These are phyloP conservation scores for Soucietia sequanensis DNA, from an alignment of 805 yeast genomes.

Conservation along the genomic window DNA sequence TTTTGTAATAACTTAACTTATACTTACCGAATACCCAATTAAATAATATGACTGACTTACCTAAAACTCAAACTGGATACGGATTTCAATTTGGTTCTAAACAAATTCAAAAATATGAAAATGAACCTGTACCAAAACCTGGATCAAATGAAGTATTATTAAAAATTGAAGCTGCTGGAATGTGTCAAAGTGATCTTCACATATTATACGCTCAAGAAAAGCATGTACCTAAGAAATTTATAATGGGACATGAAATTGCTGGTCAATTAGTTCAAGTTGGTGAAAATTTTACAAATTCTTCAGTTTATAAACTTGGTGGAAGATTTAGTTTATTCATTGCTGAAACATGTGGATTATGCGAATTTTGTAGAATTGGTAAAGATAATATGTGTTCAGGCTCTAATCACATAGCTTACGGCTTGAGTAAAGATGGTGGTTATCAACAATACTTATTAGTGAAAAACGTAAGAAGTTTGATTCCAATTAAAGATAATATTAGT, in stretches of 20 bases:
- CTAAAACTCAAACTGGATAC: slow-evolving; percentile 29
- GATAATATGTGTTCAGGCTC: slow-evolving; percentile 29
- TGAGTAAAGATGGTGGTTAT: slow-evolving; percentile 40
- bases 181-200: slow-evolving; percentile 45
- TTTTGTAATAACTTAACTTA: no score
- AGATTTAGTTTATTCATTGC: slow-evolving; percentile 30
- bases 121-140: slow-evolving; percentile 32
- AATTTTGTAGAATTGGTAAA: slow-evolving; percentile 30
- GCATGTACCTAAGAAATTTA: slow-evolving; percentile 25
- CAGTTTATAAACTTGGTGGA: slow-evolving; percentile 25
- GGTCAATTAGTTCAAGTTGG: slow-evolving; percentile 37
- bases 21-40: no score
- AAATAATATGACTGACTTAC: no score
- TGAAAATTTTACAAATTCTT: slow-evolving; percentile 9
- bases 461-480: slow-evolving; percentile 34
- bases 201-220: slow-evolving; percentile 23
- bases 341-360: slow-evolving; percentile 35
- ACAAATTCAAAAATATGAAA: slow-evolving; percentile 23
- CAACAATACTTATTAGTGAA: slow-evolving; percentile 36
- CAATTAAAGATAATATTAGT: slow-evolving; percentile 39
- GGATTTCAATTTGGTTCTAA: slow-evolving; percentile 30
- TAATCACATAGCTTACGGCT: slow-evolving; percentile 28
- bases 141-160: slow-evolving; percentile 27
- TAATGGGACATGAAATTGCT: slow-evolving; percentile 47
- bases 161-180: slow-evolving; percentile 43